phyloP scores from a whole-genome alignment of 2,329 filamentous ascomycete genomes.

The Taxawa tesnikishii region DNA sequence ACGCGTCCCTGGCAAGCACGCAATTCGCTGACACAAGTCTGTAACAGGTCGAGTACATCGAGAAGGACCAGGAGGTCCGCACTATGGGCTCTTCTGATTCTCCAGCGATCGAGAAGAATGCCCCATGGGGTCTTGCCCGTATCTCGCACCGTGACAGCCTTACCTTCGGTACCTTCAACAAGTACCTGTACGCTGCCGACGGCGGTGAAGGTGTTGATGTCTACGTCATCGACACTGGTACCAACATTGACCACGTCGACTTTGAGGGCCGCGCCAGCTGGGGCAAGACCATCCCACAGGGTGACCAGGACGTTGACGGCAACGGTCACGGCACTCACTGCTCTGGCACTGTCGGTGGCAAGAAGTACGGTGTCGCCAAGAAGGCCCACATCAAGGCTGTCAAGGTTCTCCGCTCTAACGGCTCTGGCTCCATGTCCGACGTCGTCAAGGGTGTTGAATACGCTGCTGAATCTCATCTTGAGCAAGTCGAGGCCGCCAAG shows the following conservation, averaged over 20 bases:
- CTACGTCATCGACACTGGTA: conserved; percentile 97
- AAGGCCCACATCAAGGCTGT: conserved; percentile 94
- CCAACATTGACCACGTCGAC: conserved; percentile 86
- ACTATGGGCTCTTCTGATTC: conserved; percentile 44
- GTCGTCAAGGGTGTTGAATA: conserved; percentile 97
- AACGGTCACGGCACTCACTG: conserved; percentile 99
- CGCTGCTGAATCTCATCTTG: conserved; percentile 67
- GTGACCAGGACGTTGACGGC: conserved; percentile 80
- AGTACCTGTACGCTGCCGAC: conserved; percentile 84
- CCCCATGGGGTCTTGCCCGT: conserved; percentile 97
- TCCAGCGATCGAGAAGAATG: conserved; percentile 67
- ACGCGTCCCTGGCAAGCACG: background rate
- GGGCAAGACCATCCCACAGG: conserved; percentile 88
- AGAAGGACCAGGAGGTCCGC: conserved; percentile 87
- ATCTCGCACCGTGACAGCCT: conserved; percentile 87
- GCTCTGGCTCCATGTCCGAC: conserved; percentile 96
- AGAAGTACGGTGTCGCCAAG: conserved; percentile 99
- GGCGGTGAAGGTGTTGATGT: conserved; percentile 97
- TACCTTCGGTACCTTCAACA: conserved; percentile 90
- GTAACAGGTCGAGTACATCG: conserved; percentile 81
- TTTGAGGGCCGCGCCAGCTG: conserved; percentile 92
- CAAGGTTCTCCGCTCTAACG: conserved; percentile 96
- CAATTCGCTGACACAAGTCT: conserved; percentile 7
- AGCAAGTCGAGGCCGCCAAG: conserved; percentile 69
- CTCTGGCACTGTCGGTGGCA: conserved; percentile 93